phyloP scores from a whole-genome alignment of 495 filamentous ascomycete species.

The Staphylotrichum tortipilum region DNA sequence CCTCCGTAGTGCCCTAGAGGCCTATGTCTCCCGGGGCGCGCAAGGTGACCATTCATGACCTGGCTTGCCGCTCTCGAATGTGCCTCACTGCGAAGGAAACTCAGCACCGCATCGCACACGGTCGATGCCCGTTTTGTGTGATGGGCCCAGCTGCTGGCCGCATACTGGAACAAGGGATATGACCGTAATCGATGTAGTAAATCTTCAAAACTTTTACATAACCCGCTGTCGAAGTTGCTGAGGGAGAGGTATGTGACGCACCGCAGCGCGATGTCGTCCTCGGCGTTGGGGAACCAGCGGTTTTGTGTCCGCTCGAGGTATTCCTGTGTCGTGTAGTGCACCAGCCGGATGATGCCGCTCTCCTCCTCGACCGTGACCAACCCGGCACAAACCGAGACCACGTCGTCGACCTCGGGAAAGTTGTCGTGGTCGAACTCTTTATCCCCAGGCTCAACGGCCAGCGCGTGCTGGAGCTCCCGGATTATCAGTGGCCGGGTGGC shows the following conservation, averaged over 20 bases:
- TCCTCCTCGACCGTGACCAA: conserved; percentile 43
- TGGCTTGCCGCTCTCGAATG: no score
- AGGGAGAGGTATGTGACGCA: conserved; percentile 43
- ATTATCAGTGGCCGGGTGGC: conserved; percentile 32
- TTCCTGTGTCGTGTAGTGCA: conserved; percentile 48
- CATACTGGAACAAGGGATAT: conserved; percentile 36
- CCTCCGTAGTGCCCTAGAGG: no score
- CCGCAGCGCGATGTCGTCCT: no score
- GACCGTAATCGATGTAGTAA: conserved; percentile 20
- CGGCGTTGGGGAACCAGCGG: conserved; percentile 29
- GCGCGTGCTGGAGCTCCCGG: conserved; percentile 40
- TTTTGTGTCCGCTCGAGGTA: conserved; percentile 37
- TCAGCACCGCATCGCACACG: no score
- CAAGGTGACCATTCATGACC: no score
- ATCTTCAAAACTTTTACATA: conserved; percentile 17
- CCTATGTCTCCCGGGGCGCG: no score
- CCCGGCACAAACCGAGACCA: conserved; percentile 44
- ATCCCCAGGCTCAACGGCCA: conserved; percentile 30
- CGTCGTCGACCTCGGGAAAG: conserved; percentile 28
- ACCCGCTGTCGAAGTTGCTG: conserved; percentile 23
- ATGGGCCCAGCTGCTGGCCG: conserved; percentile 33
- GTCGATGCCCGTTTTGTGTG: no score
- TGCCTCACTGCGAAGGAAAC: no score
- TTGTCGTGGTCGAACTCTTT: conserved; percentile 32
- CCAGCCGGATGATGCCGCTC: conserved; percentile 41